Evolutionary conservation across 805 yeast species (phyloP), one percentile per base, ranked within the genome.

Genomic region (Saturnispora halmiae): DNA sequence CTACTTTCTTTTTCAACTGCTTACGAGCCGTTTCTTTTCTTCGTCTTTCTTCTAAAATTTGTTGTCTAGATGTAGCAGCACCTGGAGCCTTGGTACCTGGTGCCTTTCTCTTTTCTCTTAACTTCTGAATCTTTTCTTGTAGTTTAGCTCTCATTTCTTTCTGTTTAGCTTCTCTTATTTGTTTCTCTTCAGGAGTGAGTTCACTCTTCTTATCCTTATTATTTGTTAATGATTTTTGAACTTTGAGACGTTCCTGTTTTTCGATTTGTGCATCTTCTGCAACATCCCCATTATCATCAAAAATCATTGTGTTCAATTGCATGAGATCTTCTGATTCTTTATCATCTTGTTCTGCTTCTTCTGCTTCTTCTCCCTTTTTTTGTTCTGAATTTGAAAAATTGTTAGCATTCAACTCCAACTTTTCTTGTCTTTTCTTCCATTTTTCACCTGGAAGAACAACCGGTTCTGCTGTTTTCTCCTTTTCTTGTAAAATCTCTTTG

Each of bases 91-190:
- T 79, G 1, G 88, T 66, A 2, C 97, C 97, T 1, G 94, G 92
- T 1, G 97, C 98, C 53, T 82, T 88, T 58, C 99, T 77, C 61
- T 75, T 82, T 41, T 79, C 87, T 50, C 79, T 77, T 64, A 92
- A 54, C 7, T 63, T 64, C 42, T 66, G 72, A 48, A 92, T 88
- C 58, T 78, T 84, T 14, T 72, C 73, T 22, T 90, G 79, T 33
- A 92, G 71, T 58, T 82, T 82, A n/a, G 79, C 81, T 54, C 88
- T 77, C 45, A 92, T 69, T 50, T 75, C 81, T 4, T 56, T 58
- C 54, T 72, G 61, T 51, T 76, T 75, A 59, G 73, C 77, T 31
- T 71, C 67, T 1, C 69, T 56, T 30, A 64, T 43, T 25, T 49
- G 55, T 38, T 55, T 55, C 46, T 53, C 59, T 14, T 31, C 39